These are phyloP conservation scores for Aspergillus eucalypticola DNA, from an alignment of 2,329 filamentous ascomycete species.

Conservation along the genomic window DNA sequence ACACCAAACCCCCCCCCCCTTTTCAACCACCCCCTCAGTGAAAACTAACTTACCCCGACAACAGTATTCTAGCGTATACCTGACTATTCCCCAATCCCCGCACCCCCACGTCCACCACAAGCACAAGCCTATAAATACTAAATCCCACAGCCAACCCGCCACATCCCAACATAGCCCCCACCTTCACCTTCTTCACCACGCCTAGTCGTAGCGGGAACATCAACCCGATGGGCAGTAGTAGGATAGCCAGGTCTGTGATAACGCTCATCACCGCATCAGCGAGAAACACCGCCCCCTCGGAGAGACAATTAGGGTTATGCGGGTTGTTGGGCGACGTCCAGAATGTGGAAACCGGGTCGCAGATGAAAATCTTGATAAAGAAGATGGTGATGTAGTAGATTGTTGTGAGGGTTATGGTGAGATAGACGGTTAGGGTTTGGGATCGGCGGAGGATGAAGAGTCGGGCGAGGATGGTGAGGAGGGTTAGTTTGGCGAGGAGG, in stretches of 20 bases:
- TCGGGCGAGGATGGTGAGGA: slow-evolving; percentile 16
- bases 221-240: slow-evolving; percentile 16
- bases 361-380: slow-evolving; percentile 22
- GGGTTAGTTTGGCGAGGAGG: slow-evolving; percentile 18
- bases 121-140: slow-evolving; percentile 20
- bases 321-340: slow-evolving; percentile 9
- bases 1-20: too few relatives aligned
- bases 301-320: slow-evolving; percentile 10
- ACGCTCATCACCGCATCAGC: slow-evolving; percentile 21
- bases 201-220: slow-evolving; percentile 18
- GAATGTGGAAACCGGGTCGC: slow-evolving; percentile 18
- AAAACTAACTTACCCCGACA: slow-evolving; percentile 1
- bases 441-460: slow-evolving; percentile 15
- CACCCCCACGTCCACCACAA: not conserved
- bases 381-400: slow-evolving; percentile 19
- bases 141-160: slow-evolving; percentile 21
- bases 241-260: slow-evolving; percentile 19
- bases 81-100: not conserved
- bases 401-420: slow-evolving; percentile 12
- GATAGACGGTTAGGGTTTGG: slow-evolving; percentile 14
- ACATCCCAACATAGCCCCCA: slow-evolving; percentile 14
- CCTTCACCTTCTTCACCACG: slow-evolving; percentile 15
- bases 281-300: slow-evolving; percentile 15
- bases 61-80: not conserved
- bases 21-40: too few relatives aligned